Evolutionary conservation across 805 yeast species (phyloP), one percentile per base, ranked within the genome.

Genomic region (Phaffomyces antillensis): DNA sequence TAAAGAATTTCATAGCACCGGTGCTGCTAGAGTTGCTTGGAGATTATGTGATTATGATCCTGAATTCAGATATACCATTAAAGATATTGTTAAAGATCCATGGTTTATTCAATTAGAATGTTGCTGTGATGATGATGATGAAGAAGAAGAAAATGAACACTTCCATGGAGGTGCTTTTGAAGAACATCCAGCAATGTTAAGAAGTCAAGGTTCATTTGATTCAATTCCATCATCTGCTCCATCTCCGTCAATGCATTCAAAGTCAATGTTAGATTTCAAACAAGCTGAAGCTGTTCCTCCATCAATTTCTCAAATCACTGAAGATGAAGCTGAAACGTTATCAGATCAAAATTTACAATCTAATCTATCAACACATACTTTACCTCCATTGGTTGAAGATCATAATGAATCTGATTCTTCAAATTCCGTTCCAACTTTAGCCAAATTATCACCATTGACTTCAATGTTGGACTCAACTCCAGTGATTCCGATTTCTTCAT

Each of bases 11-110:
- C 74, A 73, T 30, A 72, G 74, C 37, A 60, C 75, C 1, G 81
- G 81, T 12, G 80, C 83, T 23, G 77, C 89, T 2, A 71, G 93
- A 54, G 79, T 72, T 7, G 80, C 86, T 9, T 83, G 90, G 88
- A 76, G 84, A 59, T 62, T 85, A 42, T 76, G 83, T 53, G 89
- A 84, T 55, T 87, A 88, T 4, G 66, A 76, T 23, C 67, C 74
- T 0, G 56, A 54, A 2, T 67, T 75, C 8, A 68, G 95, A 49
- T 78, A 79, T 57, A 69, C 73, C 16, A 54, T 85, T 49, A 68
- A 72, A 1, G 69, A 72, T 24, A 63, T 85, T 31, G 76, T 81
- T 49, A 54, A 67, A 3, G 89, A 84, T 53, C 78, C 82, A 11
- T 84, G 85, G 80, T 83, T 84, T 58, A 64, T 63, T 26, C 52